Conservation (phyloP, 169 alveolate genomes). For the Amoebophrya sp. region DNA sequence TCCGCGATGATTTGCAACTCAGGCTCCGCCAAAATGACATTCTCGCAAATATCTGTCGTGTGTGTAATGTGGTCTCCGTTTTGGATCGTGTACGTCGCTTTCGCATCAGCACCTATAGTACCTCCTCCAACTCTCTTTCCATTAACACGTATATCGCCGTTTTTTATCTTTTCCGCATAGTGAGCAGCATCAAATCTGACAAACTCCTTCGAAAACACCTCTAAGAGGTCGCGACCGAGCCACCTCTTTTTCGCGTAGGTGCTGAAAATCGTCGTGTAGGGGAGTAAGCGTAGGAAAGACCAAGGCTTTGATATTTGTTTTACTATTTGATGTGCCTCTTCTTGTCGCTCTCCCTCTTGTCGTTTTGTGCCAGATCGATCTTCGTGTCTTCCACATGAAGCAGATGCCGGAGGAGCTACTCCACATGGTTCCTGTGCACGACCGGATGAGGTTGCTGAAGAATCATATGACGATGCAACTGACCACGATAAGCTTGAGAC, state of each 20-base stretch:
- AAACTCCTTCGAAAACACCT: neutral
- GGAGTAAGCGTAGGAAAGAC: neutral
- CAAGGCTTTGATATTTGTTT: too few species aligned
- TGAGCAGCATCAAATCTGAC: neutral
- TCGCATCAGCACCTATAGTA: neutral
- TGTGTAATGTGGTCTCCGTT: neutral
- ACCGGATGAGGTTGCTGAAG: too few species aligned
- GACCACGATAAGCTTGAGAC: too few species aligned
- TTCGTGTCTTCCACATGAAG: too few species aligned
- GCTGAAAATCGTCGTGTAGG: neutral
- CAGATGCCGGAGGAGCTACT: too few species aligned
- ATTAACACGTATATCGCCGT: neutral
- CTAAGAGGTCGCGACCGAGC: neutral
- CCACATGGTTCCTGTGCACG: too few species aligned
- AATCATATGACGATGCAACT: too few species aligned
- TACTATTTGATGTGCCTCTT: too few species aligned
- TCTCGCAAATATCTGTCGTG: neutral
- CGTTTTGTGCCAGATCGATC: too few species aligned
- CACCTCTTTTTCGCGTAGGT: neutral
- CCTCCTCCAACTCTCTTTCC: neutral
- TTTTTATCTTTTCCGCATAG: neutral
- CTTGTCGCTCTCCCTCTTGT: too few species aligned
- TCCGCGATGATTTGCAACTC: neutral
- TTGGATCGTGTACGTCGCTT: neutral
- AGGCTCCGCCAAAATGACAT: neutral